These are phyloP conservation scores for Penicillium glabrum DNA, from an alignment of 2,329 filamentous ascomycete genomes.

Conservation along the genomic window DNA sequence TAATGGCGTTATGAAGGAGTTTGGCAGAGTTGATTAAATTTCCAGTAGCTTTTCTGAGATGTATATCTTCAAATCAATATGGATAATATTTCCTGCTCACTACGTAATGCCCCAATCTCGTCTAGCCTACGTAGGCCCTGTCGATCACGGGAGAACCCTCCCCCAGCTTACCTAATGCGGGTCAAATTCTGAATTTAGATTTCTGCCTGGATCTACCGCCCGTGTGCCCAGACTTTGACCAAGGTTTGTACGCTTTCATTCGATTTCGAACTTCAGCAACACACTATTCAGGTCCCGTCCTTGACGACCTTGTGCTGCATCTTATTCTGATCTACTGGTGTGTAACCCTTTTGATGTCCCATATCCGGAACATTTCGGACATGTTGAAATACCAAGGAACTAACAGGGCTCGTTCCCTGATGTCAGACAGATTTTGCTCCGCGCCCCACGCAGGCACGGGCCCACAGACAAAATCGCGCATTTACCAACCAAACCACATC, in stretches of 20 bases:
- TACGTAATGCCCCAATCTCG: neutral
- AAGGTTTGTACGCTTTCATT: neutral
- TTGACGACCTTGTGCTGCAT: neutral
- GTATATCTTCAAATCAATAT: neutral
- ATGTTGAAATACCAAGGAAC: constrained; percentile 1
- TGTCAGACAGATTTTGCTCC: constrained; percentile 26
- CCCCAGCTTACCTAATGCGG: neutral
- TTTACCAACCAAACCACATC: constrained; percentile 17
- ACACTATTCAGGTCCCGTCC: constrained; percentile 2
- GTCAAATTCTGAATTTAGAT: neutral
- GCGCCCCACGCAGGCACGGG: constrained; percentile 22
- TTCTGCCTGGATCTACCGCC: constrained; percentile 6
- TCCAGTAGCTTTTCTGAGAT: neutral
- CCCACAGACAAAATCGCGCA: constrained; percentile 29
- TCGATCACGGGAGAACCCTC: neutral
- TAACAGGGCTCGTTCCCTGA: constrained; percentile 13
- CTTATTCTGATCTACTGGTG: neutral
- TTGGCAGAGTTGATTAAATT: neutral
- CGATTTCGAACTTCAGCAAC: neutral
- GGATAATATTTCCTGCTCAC: neutral
- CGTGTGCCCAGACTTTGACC: neutral
- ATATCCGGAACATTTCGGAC: neutral
- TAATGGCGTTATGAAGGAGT: neutral
- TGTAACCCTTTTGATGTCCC: neutral
- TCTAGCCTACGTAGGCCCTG: neutral